These are phyloP conservation scores for Prunus mongolica DNA, from an alignment of 306 rosid species.

Conservation along the genomic window DNA sequence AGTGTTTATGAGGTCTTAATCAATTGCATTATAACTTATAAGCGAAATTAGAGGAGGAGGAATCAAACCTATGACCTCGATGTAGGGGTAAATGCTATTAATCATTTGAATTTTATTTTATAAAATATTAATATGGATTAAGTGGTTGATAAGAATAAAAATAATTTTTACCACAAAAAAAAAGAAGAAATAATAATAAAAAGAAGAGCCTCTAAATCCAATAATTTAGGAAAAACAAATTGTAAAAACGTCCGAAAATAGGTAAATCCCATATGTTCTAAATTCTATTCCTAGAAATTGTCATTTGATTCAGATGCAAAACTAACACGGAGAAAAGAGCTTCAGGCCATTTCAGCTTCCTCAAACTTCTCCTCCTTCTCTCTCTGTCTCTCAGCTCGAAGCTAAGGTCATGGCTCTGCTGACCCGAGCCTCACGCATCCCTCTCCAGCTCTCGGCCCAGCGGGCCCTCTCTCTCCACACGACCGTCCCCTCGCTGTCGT, in stretches of 20 bases:
- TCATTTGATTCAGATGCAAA: background rate
- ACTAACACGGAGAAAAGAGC: background rate
- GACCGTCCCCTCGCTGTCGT: conserved; percentile 47
- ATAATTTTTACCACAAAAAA: too few species aligned
- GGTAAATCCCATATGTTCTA: background rate
- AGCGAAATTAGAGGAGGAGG: too few species aligned
- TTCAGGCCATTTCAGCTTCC: background rate
- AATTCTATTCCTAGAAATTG: background rate
- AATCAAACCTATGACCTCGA: too few species aligned
- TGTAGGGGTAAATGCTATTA: too few species aligned
- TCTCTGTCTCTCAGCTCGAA: background rate
- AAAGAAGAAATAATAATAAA: background rate
- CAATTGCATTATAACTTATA: too few species aligned
- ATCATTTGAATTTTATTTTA: rapidly evolving
- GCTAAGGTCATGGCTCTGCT: conserved; percentile 41
- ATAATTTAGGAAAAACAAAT: background rate
- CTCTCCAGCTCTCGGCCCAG: conserved; percentile 47
- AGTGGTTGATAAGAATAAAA: too few species aligned
- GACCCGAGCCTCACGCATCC: conserved; percentile 49
- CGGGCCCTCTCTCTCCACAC: conserved; percentile 56
- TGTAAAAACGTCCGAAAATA: background rate
- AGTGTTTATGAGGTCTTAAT: too few species aligned
- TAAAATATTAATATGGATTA: too few species aligned
- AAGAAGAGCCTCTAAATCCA: background rate
- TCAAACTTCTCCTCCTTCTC: background rate